A percentile compares a stretch with the other conserved stretches of the same genome.
Evolutionary conservation across 1,284 basidiomycete species (phyloP).

Genomic region (Trichosporon sp.): DNA sequence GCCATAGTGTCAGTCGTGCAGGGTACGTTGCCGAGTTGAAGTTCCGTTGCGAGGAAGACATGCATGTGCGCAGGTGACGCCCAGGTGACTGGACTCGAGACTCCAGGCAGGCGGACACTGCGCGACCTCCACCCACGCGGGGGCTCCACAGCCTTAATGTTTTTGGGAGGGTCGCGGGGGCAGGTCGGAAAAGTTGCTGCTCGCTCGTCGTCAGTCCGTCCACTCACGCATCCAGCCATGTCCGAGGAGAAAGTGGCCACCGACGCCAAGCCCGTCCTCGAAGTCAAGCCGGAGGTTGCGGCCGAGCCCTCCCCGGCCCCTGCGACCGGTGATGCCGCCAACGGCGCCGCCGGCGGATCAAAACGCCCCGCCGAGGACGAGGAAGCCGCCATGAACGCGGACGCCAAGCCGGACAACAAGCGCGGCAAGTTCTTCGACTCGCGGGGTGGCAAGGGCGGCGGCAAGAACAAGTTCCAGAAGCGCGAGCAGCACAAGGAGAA

Average conservation of each 20-base stretch:
- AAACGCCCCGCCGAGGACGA: constrained; percentile 8
- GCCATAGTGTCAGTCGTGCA: neutral
- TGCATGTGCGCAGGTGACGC: neutral
- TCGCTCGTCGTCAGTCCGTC: neutral
- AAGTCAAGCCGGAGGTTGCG: neutral
- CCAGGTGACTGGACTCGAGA: neutral
- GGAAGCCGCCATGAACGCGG: constrained; percentile 18
- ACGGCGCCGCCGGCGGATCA: neutral
- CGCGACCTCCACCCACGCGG: neutral
- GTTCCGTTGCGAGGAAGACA: neutral
- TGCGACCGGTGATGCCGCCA: neutral
- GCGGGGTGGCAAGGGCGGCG: constrained; percentile 4
- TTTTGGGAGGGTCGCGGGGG: neutral
- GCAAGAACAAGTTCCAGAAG: neutral
- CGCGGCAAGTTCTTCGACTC: neutral
- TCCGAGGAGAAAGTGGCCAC: constrained; percentile 7
- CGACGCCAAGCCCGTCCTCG: neutral
- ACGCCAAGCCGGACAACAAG: neutral
- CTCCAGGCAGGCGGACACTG: neutral
- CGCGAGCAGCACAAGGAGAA: constrained; percentile 12
- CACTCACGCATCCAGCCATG: constrained; percentile 1
- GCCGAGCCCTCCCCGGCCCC: neutral
- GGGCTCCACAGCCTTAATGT: neutral
- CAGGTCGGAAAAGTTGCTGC: neutral
- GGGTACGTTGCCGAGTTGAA: neutral